Percentiles rank a stretch among this genome's conserved stretches.
These are phyloP conservation scores for Mrakia gelida DNA, from an alignment of 768 basidiomycete genomes.

Conservation along the genomic window DNA sequence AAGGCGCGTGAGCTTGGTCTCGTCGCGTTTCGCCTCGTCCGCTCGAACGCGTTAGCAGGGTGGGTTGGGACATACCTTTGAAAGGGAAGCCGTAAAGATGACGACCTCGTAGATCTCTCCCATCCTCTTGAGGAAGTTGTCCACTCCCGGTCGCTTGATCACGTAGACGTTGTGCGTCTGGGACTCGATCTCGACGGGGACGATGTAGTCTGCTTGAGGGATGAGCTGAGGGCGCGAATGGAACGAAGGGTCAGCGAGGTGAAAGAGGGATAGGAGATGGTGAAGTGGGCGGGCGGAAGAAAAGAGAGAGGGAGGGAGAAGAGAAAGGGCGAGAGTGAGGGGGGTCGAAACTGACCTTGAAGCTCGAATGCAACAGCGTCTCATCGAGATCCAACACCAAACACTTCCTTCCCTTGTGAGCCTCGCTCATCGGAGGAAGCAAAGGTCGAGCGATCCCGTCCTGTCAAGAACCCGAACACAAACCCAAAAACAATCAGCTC, in stretches of 20 bases:
- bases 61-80: conserved; percentile 63
- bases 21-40: no score
- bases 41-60: not conserved
- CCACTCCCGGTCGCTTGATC: conserved; percentile 96
- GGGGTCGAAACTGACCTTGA: conserved; percentile 66
- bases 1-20: not conserved
- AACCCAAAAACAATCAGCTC: not conserved
- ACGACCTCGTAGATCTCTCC: conserved; percentile 98
- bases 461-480: conserved; percentile 47
- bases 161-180: conserved; percentile 99
- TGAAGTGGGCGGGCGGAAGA: no score
- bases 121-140: conserved; percentile 95
- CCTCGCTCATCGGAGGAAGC: conserved; percentile 73
- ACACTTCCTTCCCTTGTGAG: conserved; percentile 85
- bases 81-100: conserved; percentile 94
- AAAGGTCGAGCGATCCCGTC: conserved; percentile 82
- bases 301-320: no score
- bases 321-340: not conserved
- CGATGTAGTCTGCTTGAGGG: conserved; percentile 90
- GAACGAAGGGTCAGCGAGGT: not conserved
- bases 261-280: not conserved
- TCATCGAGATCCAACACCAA: conserved; percentile 95
- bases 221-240: conserved; percentile 61
- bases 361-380: conserved; percentile 93
- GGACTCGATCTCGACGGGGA: conserved; percentile 97